Conservation (phyloP, 192 early-diverging fungal genomes). For the Coemansia javaensis region DNA sequence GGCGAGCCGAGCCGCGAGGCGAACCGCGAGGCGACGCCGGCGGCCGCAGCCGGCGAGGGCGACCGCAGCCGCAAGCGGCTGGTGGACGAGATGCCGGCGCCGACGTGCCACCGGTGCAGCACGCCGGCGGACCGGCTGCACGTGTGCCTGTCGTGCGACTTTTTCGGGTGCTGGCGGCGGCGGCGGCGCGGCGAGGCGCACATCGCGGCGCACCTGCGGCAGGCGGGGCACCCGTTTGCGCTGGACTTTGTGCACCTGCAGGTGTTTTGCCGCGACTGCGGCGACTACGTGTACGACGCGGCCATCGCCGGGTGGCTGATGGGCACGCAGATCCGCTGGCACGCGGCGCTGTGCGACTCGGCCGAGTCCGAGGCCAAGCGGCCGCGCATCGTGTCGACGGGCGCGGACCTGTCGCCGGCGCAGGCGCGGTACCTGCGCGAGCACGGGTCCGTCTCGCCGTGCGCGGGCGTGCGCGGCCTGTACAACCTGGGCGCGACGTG, state of each 20-base stretch:
- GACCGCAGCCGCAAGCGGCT: slow-evolving; percentile 51
- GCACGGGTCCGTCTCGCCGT: slow-evolving; percentile 26
- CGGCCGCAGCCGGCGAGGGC: slow-evolving; percentile 26
- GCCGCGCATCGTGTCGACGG: slow-evolving; percentile 27
- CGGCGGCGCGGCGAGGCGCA: background rate
- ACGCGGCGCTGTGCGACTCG: slow-evolving; percentile 35
- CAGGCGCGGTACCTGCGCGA: slow-evolving; percentile 41
- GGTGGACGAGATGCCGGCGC: slow-evolving; percentile 55
- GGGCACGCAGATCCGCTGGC: slow-evolving; percentile 44
- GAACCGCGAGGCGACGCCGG: slow-evolving; percentile 30
- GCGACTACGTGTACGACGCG: slow-evolving; percentile 80
- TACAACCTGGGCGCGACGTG: slow-evolving; percentile 93
- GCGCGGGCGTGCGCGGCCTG: slow-evolving; percentile 76
- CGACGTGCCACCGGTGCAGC: slow-evolving; percentile 56
- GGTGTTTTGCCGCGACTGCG: slow-evolving; percentile 71
- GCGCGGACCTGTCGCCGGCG: slow-evolving; percentile 20
- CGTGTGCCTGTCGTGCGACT: slow-evolving; percentile 74
- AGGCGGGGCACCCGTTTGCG: slow-evolving; percentile 47
- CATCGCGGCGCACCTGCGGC: slow-evolving; percentile 18
- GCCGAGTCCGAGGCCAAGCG: slow-evolving; percentile 31
- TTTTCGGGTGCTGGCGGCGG: slow-evolving; percentile 69
- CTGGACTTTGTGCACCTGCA: slow-evolving; percentile 67
- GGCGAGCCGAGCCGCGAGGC: too few relatives aligned
- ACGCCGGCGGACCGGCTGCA: slow-evolving; percentile 62
- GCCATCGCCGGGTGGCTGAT: slow-evolving; percentile 57